These are phyloP conservation scores for Suhomyces guaymorum DNA, from an alignment of 1,139 yeast species.

Conservation along the genomic window DNA sequence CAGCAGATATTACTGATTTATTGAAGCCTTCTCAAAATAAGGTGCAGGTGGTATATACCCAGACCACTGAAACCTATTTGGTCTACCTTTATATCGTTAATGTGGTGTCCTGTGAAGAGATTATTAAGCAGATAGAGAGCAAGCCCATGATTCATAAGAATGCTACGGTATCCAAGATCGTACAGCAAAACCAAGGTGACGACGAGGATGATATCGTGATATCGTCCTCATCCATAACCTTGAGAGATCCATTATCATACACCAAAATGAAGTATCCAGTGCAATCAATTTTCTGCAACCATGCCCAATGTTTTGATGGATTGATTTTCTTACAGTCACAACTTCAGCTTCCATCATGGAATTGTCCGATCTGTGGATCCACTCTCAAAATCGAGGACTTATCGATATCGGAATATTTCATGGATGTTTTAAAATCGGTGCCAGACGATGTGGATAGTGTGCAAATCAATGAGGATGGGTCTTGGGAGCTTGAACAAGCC, in stretches of 20 bases:
- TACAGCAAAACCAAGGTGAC: slow-evolving; percentile 30
- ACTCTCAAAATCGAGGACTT: slow-evolving; percentile 49
- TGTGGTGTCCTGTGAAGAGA: slow-evolving; percentile 39
- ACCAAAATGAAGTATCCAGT: slow-evolving; percentile 62
- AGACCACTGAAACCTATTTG: slow-evolving; percentile 45
- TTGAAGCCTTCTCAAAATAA: slow-evolving; percentile 36
- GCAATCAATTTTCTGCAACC: slow-evolving; percentile 59
- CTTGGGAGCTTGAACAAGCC: slow-evolving; percentile 45
- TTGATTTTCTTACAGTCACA: slow-evolving; percentile 60
- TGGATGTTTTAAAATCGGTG: slow-evolving; percentile 49
- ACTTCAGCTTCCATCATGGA: slow-evolving; percentile 63
- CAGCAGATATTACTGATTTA: slow-evolving; percentile 59
- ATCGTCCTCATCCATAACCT: slow-evolving; percentile 55
- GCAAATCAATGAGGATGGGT: slow-evolving; percentile 56
- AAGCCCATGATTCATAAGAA: slow-evolving; percentile 50
- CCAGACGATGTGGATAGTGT: slow-evolving; percentile 53
- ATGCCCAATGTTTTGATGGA: slow-evolving; percentile 74
- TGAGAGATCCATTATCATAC: slow-evolving; percentile 66
- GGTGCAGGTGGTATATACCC: slow-evolving; percentile 55
- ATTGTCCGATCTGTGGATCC: slow-evolving; percentile 64
- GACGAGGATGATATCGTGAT: slow-evolving; percentile 55
- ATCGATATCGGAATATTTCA: slow-evolving; percentile 61
- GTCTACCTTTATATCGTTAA: slow-evolving; percentile 57
- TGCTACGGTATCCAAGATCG: slow-evolving; percentile 46
- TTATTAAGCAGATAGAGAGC: slow-evolving; percentile 26